Evolutionary conservation across 78 protist genomes (phyloP).

Genomic region (Cavenderia fasciculata): DNA sequence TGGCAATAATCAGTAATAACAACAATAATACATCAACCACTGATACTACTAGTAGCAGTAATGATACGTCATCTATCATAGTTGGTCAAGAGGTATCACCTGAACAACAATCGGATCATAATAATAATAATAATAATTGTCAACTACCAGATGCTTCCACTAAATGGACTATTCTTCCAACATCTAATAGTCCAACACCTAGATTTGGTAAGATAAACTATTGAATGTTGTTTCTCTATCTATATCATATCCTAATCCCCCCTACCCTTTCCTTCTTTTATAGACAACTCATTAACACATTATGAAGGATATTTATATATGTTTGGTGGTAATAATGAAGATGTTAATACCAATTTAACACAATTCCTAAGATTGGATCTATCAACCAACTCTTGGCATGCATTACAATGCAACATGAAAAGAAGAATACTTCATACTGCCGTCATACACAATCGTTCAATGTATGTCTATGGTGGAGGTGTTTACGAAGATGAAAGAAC

Average conservation of each 20-base stretch:
- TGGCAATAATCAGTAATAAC: no score
- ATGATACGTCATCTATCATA: no score
- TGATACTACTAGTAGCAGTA: no score
- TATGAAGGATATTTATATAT: slow-evolving; percentile 21
- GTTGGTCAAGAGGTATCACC: no score
- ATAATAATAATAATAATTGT: no score
- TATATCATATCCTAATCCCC: neutral
- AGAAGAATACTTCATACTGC: slow-evolving; percentile 45
- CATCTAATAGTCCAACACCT: slow-evolving; percentile 55
- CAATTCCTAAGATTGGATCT: slow-evolving; percentile 30
- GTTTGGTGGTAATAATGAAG: slow-evolving; percentile 48
- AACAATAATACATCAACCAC: no score
- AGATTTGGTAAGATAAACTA: slow-evolving; percentile 35
- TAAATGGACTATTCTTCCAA: slow-evolving; percentile 61
- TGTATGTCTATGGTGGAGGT: slow-evolving; percentile 71
- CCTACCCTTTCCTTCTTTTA: neutral
- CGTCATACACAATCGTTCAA: neutral
- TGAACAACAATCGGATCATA: no score
- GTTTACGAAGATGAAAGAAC: slow-evolving; percentile 48
- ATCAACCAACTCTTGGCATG: slow-evolving; percentile 6
- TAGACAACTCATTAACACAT: slow-evolving; percentile 21
- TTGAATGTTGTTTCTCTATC: neutral
- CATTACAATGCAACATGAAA: slow-evolving; percentile 13
- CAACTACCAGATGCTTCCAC: neutral
- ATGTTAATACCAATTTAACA: neutral